Conservation (phyloP, 2,329 filamentous ascomycete genomes). For the Hirsutella minnesotensis region DNA sequence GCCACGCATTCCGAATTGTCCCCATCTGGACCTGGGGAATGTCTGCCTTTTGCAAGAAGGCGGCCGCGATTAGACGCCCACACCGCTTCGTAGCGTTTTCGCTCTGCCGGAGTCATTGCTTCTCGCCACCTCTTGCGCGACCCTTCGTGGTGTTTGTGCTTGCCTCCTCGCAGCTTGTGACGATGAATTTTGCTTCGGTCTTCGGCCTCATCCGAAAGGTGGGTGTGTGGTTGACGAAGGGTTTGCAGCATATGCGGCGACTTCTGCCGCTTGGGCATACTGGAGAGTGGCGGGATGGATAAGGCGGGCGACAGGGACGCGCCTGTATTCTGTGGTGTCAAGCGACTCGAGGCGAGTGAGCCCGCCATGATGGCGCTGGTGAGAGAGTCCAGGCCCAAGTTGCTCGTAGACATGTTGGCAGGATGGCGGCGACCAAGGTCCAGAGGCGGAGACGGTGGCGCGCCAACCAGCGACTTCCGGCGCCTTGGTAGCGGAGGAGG, state of each 20-base stretch:
- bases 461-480: conserved; percentile 12
- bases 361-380: conserved; percentile 66
- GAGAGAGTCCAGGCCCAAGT: conserved; percentile 50
- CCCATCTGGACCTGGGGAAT: conserved; percentile 6
- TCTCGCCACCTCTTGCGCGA: conserved; percentile 68
- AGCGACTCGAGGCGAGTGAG: conserved; percentile 55
- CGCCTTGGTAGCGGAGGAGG: conserved; percentile 6
- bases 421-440: conserved; percentile 14
- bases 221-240: conserved; percentile 42
- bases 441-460: conserved; percentile 25
- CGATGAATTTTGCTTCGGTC: conserved; percentile 31
- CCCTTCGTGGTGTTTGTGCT: conserved; percentile 68
- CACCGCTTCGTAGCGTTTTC: conserved; percentile 73
- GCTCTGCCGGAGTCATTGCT: conserved; percentile 56
- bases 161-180: conserved; percentile 40
- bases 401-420: conserved; percentile 18
- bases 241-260: conserved; percentile 52
- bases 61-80: conserved; percentile 72
- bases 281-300: conserved; percentile 12
- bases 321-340: conserved; percentile 27
- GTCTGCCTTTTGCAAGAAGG: conserved; percentile 21
- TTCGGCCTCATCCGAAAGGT: conserved; percentile 41
- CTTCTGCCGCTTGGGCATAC: conserved; percentile 28
- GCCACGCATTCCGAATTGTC: conserved; percentile 41
- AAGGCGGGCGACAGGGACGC: conserved; percentile 12